phyloP scores from a whole-genome alignment of 2,329 filamentous ascomycete genomes.

The Aurifilum marmelostoma region DNA sequence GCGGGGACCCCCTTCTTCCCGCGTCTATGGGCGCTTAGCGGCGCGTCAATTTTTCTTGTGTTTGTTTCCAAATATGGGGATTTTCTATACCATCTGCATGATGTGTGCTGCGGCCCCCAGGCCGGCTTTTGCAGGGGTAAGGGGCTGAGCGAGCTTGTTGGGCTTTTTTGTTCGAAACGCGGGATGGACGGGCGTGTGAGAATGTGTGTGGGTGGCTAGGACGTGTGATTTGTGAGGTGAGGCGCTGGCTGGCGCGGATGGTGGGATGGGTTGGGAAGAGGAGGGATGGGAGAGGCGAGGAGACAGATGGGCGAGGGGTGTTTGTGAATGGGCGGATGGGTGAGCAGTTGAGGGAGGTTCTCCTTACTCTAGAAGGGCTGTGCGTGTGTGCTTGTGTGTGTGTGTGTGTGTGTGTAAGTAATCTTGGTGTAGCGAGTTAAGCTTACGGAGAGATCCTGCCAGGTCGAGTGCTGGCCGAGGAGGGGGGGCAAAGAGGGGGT shows the following conservation, averaged over 20 bases:
- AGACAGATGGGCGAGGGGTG: background rate
- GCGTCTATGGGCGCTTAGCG: slow-evolving; percentile 11
- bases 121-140: too few species aligned
- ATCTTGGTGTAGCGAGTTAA: background rate
- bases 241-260: slow-evolving; percentile 8
- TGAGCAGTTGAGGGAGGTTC: background rate
- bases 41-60: slow-evolving; percentile 1
- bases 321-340: slow-evolving; percentile 3
- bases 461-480: background rate
- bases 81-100: too few species aligned
- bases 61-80: too few species aligned
- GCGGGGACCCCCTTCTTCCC: background rate
- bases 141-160: background rate
- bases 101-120: too few species aligned
- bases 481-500: background rate
- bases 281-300: background rate
- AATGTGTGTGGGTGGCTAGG: slow-evolving; percentile 1
- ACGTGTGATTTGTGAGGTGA: slow-evolving; percentile 11
- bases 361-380: too few species aligned
- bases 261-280: background rate
- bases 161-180: background rate
- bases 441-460: slow-evolving; percentile 6
- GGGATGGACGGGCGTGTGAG: background rate
- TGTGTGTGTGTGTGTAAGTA: background rate
- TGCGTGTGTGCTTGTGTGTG: background rate